phyloP scores from a whole-genome alignment of 768 basidiomycete genomes.

The Suillus plorans region DNA sequence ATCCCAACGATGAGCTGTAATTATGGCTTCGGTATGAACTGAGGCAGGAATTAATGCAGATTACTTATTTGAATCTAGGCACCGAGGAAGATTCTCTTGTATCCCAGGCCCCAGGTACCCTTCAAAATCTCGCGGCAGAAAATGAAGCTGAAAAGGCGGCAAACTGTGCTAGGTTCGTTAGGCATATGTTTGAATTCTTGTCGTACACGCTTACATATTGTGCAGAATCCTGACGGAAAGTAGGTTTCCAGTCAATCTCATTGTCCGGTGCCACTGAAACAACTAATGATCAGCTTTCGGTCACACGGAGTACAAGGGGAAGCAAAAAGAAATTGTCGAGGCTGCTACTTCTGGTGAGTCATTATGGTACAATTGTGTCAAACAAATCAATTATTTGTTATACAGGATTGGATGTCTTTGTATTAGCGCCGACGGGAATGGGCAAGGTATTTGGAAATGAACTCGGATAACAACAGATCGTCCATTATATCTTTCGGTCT shows the following conservation, averaged over 20 bases:
- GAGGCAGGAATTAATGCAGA: not conserved
- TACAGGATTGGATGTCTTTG: conserved; percentile 69
- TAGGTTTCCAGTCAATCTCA: conserved; percentile 7
- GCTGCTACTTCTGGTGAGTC: conserved; percentile 60
- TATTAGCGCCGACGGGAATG: conserved; percentile 86
- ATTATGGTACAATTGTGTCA: conserved; percentile 6
- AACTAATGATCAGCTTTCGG: conserved; percentile 56
- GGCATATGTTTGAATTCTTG: not conserved
- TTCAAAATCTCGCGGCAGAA: not conserved
- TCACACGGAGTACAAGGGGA: conserved; percentile 67
- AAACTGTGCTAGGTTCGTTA: not conserved
- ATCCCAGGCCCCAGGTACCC: no score
- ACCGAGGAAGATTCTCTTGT: not conserved
- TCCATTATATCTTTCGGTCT: not conserved
- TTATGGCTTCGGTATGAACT: not conserved
- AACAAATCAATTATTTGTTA: not conserved
- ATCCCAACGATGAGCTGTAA: not conserved
- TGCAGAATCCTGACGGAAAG: conserved; percentile 26
- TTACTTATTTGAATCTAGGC: not conserved
- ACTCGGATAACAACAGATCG: not conserved
- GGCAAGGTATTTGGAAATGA: conserved; percentile 57
- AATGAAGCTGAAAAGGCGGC: not conserved
- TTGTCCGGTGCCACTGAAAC: not conserved
- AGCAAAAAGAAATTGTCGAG: conserved; percentile 74
- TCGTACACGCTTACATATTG: not conserved